phyloP scores from a whole-genome alignment of 2,329 filamentous ascomycete species.

The Anisogramma anomala region DNA sequence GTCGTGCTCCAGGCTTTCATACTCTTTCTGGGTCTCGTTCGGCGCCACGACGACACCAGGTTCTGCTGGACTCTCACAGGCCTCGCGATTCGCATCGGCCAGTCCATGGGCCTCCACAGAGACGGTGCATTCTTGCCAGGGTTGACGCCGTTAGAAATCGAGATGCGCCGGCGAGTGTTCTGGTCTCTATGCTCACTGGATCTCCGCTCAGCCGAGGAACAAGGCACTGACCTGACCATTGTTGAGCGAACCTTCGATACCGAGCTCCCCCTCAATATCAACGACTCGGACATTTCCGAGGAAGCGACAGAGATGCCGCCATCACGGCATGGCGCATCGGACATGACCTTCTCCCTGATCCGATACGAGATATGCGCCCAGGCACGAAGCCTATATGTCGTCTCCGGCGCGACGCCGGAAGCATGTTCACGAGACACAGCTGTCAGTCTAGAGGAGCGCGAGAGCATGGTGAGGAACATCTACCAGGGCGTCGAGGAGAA shows the following conservation, averaged over 20 bases:
- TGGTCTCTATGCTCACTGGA: constrained; percentile 51
- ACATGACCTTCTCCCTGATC: constrained; percentile 35
- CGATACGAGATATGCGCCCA: constrained; percentile 32
- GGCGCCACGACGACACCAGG: constrained; percentile 37
- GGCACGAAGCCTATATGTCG: constrained; percentile 28
- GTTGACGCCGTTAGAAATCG: constrained; percentile 47
- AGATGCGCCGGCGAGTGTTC: constrained; percentile 52
- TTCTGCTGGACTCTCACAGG: constrained; percentile 55
- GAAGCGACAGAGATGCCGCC: constrained; percentile 36
- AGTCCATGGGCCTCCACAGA: constrained; percentile 44
- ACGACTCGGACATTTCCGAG: constrained; percentile 39
- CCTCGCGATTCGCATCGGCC: constrained; percentile 44
- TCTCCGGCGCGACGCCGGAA: constrained; percentile 23
- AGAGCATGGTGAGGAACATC: constrained; percentile 22
- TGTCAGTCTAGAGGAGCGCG: constrained; percentile 31
- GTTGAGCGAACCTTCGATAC: constrained; percentile 38
- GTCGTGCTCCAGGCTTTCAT: constrained; percentile 50
- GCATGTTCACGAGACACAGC: constrained; percentile 21
- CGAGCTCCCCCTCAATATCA: constrained; percentile 43
- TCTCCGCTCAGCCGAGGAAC: constrained; percentile 46
- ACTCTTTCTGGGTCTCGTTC: constrained; percentile 44
- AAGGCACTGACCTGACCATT: constrained; percentile 40
- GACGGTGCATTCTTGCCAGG: constrained; percentile 42
- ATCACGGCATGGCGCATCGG: constrained; percentile 40
- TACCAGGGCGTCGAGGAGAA: constrained; percentile 36